Percentiles rank a stretch among this genome's conserved stretches.
Conservation (phyloP, 2,329 filamentous ascomycete genomes). For the Fusarium euwallaceae region DNA sequence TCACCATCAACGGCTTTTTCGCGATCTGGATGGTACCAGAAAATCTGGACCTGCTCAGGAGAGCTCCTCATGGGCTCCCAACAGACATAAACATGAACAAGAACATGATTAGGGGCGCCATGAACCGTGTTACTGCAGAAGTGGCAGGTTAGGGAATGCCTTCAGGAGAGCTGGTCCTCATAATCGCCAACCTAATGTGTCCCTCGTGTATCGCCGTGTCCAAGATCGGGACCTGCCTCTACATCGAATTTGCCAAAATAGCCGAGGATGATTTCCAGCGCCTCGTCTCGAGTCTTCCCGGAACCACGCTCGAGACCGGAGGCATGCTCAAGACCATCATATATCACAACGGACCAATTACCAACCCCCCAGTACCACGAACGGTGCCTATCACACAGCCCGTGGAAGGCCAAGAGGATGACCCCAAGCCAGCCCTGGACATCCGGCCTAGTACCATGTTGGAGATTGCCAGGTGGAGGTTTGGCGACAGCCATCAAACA, state of each 20-base stretch:
- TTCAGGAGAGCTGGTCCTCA: neutral
- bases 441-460: neutral
- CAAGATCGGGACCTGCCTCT: neutral
- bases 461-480: neutral
- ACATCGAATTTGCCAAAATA: neutral
- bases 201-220: neutral
- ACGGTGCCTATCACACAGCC: neutral
- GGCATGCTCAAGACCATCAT: neutral
- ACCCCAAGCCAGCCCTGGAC: neutral
- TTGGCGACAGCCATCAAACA: neutral
- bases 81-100: no score
- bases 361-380: neutral
- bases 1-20: neutral
- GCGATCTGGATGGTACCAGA: neutral
- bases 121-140: neutral
- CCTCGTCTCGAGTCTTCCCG: neutral
- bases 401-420: neutral
- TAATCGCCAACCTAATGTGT: neutral
- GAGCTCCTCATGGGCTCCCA: neutral
- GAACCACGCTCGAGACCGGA: neutral
- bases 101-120: no score
- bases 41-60: neutral
- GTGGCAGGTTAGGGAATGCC: neutral
- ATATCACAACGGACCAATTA: neutral
- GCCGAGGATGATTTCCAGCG: neutral